Evolutionary conservation across 2,329 filamentous ascomycete genomes (phyloP).

Genomic region (Penicillium sp.): DNA sequence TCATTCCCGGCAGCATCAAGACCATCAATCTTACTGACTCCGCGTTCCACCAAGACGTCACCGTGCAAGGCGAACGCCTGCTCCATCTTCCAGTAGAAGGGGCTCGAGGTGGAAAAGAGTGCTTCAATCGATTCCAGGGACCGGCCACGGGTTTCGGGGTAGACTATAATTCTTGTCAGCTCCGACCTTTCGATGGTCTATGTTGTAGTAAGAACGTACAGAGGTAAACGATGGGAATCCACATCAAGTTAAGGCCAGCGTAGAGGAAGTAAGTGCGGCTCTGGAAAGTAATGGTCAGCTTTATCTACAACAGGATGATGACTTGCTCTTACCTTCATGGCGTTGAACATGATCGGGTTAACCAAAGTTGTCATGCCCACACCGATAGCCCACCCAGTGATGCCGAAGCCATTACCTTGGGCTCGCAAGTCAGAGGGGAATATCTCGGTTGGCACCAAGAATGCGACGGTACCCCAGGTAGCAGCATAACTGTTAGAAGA

Average conservation of each 20-base stretch:
- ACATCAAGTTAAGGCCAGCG: constrained; percentile 52
- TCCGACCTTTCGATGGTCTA: no score
- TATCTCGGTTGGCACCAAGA: constrained; percentile 56
- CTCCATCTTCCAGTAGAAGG: constrained; percentile 50
- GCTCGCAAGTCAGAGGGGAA: constrained; percentile 58
- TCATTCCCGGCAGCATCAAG: background rate
- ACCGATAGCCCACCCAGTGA: constrained; percentile 61
- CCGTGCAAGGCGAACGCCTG: constrained; percentile 37
- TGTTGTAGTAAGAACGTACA: constrained; percentile 16
- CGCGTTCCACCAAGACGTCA: constrained; percentile 8
- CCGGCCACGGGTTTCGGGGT: constrained; percentile 54
- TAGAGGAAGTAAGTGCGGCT: constrained; percentile 55
- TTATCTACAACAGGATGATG: background rate
- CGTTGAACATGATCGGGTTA: constrained; percentile 53
- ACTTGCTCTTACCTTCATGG: constrained; percentile 26
- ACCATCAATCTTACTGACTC: constrained; percentile 4
- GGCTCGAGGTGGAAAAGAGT: constrained; percentile 50
- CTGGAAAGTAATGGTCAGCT: constrained; percentile 5
- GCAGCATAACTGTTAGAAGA: constrained; percentile 43
- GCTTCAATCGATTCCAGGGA: constrained; percentile 54
- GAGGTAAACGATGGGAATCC: constrained; percentile 53
- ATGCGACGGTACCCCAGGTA: constrained; percentile 54
- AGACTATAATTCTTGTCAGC: constrained; percentile 30
- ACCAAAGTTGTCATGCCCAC: constrained; percentile 56
- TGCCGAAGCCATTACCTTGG: constrained; percentile 60